Evolutionary conservation across 768 basidiomycete genomes (phyloP).

Genomic region (Pholiota microspora): DNA sequence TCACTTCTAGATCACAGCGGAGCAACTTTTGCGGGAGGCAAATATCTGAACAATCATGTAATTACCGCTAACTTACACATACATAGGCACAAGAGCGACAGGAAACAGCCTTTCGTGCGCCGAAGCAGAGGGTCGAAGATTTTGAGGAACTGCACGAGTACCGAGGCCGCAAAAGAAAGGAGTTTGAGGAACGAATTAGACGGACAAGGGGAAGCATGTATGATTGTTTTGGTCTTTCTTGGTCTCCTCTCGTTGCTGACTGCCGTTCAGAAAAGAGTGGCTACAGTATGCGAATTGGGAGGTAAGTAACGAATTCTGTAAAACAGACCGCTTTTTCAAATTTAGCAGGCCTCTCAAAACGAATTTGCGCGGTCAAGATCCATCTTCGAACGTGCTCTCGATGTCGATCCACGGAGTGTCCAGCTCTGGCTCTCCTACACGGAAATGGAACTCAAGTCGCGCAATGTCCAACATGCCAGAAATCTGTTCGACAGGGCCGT

Average conservation of each 20-base stretch:
- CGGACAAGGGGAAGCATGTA: constrained; percentile 80
- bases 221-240: constrained; percentile 23
- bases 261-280: constrained; percentile 71
- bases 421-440: constrained; percentile 94
- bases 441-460: constrained; percentile 97
- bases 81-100: constrained; percentile 93
- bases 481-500: constrained; percentile 98
- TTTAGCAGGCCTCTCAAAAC: constrained; percentile 95
- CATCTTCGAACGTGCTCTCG: constrained; percentile 94
- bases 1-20: constrained; percentile 82
- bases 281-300: constrained; percentile 86
- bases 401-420: constrained; percentile 87
- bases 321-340: constrained; percentile 31
- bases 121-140: constrained; percentile 94
- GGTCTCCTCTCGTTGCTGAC: neutral
- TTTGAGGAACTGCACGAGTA: constrained; percentile 84
- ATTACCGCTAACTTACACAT: neutral
- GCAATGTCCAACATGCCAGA: constrained; percentile 95
- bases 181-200: constrained; percentile 86
- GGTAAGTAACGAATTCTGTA: constrained; percentile 32
- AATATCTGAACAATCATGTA: constrained; percentile 3
- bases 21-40: constrained; percentile 95
- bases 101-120: constrained; percentile 87
- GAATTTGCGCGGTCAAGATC: constrained; percentile 94
- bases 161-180: constrained; percentile 82